Evolutionary conservation across 2,329 filamentous ascomycete species (phyloP).

Genomic region (Penicillium concentricum): DNA sequence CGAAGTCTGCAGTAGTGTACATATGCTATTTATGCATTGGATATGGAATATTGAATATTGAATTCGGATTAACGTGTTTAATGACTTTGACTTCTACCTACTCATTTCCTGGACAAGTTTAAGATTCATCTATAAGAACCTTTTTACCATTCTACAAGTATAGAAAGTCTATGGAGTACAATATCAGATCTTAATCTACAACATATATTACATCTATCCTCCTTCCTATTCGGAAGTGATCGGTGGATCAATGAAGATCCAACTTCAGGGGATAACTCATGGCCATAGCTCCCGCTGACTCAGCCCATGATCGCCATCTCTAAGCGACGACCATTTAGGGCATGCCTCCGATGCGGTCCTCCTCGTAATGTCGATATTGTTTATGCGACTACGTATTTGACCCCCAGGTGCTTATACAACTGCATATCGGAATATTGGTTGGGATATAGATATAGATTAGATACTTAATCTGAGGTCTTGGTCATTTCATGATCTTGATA

Average conservation of each 20-base stretch:
- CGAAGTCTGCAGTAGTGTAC: conserved; percentile 1
- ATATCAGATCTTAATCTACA: background rate
- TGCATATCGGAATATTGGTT: background rate
- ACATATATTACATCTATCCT: conserved; percentile 3
- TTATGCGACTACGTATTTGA: conserved; percentile 3
- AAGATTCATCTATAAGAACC: background rate
- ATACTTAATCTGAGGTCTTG: background rate
- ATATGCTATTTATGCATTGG: background rate
- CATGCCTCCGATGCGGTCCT: conserved; percentile 16
- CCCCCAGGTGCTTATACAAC: background rate
- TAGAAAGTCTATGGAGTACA: too few species aligned
- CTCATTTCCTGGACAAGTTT: background rate
- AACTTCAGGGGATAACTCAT: conserved; percentile 23
- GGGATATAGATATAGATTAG: conserved; percentile 4
- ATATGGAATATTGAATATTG: background rate
- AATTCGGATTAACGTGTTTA: background rate
- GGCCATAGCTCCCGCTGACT: conserved; percentile 29
- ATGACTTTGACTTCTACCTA: background rate
- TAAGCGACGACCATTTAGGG: conserved; percentile 18
- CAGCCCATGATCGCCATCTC: conserved; percentile 10
- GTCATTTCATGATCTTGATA: background rate
- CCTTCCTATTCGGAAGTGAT: conserved; percentile 24
- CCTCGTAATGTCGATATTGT: conserved; percentile 3
- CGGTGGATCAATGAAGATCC: conserved; percentile 13
- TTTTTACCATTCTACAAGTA: background rate